A percentile compares a stretch with the other conserved stretches of the same genome.
phyloP scores from a whole-genome alignment of 2,329 filamentous ascomycete genomes.

The Mollisia scopiformis region DNA sequence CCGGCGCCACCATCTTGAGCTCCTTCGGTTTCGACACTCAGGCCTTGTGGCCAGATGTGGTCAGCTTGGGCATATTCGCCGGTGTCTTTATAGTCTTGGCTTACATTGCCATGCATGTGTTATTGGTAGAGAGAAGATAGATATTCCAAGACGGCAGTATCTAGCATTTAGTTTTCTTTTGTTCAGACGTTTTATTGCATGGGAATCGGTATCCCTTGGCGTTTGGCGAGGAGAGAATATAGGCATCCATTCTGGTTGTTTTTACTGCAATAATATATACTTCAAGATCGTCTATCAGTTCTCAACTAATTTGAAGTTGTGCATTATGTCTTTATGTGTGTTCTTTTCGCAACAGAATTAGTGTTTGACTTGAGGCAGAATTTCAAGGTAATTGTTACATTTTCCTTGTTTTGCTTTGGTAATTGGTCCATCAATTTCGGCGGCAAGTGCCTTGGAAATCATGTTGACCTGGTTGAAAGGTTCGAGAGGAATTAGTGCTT shows the following conservation, averaged over 20 bases:
- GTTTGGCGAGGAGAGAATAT: not conserved
- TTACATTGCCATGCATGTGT: constrained; percentile 88
- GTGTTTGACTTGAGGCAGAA: no score
- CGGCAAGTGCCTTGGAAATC: no score
- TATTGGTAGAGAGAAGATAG: constrained; percentile 87
- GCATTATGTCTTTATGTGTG: no score
- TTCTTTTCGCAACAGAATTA: no score
- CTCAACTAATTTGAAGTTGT: no score
- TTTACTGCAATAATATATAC: not conserved
- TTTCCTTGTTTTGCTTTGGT: no score
- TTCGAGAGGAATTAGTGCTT: no score
- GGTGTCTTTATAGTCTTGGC: constrained; percentile 84
- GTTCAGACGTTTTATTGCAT: not conserved
- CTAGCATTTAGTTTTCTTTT: not conserved
- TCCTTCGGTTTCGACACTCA: constrained; percentile 92
- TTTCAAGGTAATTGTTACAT: no score
- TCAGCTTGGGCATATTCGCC: constrained; percentile 81
- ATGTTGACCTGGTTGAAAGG: no score
- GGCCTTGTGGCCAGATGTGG: constrained; percentile 82
- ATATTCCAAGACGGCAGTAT: not conserved
- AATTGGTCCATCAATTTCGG: no score
- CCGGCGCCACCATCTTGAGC: constrained; percentile 89
- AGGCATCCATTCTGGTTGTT: not conserved
- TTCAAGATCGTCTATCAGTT: no score
- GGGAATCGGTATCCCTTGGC: not conserved